Evolutionary conservation across 2,329 filamentous ascomycete genomes (phyloP), one percentile per base, ranked within the genome.

Genomic region (Verticillium klebahnii): DNA sequence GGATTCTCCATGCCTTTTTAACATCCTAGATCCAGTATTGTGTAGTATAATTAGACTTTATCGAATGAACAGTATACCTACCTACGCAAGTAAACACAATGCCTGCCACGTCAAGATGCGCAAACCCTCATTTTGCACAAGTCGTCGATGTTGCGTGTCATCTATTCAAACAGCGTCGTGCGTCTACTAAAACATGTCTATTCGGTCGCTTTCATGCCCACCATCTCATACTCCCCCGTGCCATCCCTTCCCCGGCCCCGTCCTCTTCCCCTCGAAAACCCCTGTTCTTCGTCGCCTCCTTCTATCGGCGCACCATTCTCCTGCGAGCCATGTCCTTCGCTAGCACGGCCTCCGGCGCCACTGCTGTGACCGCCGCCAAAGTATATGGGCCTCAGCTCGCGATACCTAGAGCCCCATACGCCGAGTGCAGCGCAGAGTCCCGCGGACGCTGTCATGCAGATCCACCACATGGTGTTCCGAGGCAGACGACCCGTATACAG

Each of bases 381-480:
- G 63, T 86, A 89, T 69, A 98, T 96, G 12, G 95, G 94, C 70
- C 87, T 84, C 61, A 99, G 78, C 76, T 99, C 95, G 64, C 94
- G 84, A 82, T 93, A 96, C 71, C 89, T 92, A 73, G 94, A 98
- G 3, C 89, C 91, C 91, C 94, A 98, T 40, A 96, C 89, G 4
- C 92, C 93, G 2, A 95, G 79, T 56, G 80, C 85, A 9, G 83
- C 75, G 34, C 78, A 77, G 3, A 80, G 61, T 4, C 73, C 76
- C 50, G 78, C 76, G 2, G 83, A 84, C 15, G 69, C 70, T 12
- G 73, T 67, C 81, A 85, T 84, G 66, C 81, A 77, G 62, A 78
- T 79, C 94, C 95, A 99, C 95, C 95, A 99, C 69, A 96, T 89
- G 66, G 87, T 77, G 73, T 94, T 89, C 11, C 84, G 82, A 1